These are phyloP conservation scores for Lecanoromycetidae sp. DNA, from an alignment of 2,329 filamentous ascomycete genomes.

Conservation along the genomic window DNA sequence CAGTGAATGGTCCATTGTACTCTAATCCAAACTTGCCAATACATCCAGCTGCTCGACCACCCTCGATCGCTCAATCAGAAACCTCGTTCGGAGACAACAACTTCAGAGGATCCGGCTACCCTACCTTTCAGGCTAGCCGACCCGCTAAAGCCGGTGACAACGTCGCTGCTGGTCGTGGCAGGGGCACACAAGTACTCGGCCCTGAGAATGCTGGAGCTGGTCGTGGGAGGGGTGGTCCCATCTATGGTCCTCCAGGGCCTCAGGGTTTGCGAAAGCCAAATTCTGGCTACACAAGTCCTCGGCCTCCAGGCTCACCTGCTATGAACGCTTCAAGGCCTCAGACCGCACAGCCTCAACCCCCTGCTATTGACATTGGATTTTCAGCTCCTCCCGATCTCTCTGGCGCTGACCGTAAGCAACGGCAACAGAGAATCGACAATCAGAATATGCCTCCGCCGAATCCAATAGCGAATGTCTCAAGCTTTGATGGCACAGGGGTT, in stretches of 20 bases:
- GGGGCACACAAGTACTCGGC: background rate
- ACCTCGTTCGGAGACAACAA: slow-evolving; percentile 13
- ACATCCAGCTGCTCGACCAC: slow-evolving; percentile 23
- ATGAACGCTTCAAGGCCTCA: slow-evolving; percentile 8
- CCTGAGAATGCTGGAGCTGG: slow-evolving; percentile 11
- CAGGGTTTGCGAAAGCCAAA: slow-evolving; percentile 12
- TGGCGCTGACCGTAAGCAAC: slow-evolving; percentile 28
- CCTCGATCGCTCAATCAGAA: slow-evolving; percentile 23
- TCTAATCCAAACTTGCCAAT: slow-evolving; percentile 1
- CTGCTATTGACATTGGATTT: slow-evolving; percentile 36
- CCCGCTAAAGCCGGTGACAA: background rate
- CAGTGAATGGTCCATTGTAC: slow-evolving; percentile 5
- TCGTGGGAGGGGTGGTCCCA: slow-evolving; percentile 11
- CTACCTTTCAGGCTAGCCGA: slow-evolving; percentile 9
- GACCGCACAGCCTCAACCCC: slow-evolving; percentile 19
- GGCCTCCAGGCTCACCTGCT: slow-evolving; percentile 1
- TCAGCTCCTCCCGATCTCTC: slow-evolving; percentile 34
- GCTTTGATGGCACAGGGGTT: slow-evolving; percentile 5
- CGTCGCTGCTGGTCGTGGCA: background rate
- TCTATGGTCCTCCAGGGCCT: background rate
- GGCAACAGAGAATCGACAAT: slow-evolving; percentile 27
- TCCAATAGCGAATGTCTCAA: slow-evolving; percentile 4
- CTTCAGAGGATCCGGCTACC: slow-evolving; percentile 18
- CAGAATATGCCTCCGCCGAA: slow-evolving; percentile 5
- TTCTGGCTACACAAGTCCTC: slow-evolving; percentile 9